Base-by-base conservation (phyloP, 768 basidiomycete genomes). In the Galerina sulciceps region DNA sequence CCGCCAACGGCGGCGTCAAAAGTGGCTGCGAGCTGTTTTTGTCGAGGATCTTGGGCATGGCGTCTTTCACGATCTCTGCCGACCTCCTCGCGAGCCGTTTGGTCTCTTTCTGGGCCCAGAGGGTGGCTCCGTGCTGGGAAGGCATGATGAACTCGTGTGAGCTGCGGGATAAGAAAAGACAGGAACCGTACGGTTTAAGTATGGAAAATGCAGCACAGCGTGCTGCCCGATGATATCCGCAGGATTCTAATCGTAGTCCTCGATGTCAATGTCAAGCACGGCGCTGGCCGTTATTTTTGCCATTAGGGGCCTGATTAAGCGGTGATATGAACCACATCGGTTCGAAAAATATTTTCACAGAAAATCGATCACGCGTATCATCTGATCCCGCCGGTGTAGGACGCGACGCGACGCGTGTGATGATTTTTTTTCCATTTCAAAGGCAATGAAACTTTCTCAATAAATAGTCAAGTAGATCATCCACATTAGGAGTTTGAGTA, bases 61-160 rank as follows among this genome's bases (percentile, higher is more conserved):
- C 61, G 53, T 52, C 59, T 56, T 64, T 71, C 41, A 70, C 64
- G 58, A 70, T 59, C 52, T 67, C 68, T 13, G 65, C 68, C 14
- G 69, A 70, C 67, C 67, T 68, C 41, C 65, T 65, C 10, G 69
- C 68, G 42, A 69, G 49, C 18, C 58, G 42, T 51, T 71, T 71
- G 2, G 68, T 65, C 54, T 71, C 68, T 43, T 63, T 68, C 59
- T 65, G 61, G 1, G 61, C 58, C 70, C 70, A 73, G 34, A 57
- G 58, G 50, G 64, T 65, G 44, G 69, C 61, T 26, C 67, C 64
- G 48, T 69, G 66, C 50, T 69, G 71, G 10, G 69, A 65, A 55
- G 69, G 66, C 65, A 70, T 69, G 20, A 15, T 22, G 10, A 40
- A 38, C 9, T 8, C 18, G 36, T 22, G 36, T 54, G 44, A n/a